A percentile compares a stretch with the other conserved stretches of the same genome.
phyloP scores from a whole-genome alignment of 176 grass and related monocot genomes.

The Carex pumila region DNA sequence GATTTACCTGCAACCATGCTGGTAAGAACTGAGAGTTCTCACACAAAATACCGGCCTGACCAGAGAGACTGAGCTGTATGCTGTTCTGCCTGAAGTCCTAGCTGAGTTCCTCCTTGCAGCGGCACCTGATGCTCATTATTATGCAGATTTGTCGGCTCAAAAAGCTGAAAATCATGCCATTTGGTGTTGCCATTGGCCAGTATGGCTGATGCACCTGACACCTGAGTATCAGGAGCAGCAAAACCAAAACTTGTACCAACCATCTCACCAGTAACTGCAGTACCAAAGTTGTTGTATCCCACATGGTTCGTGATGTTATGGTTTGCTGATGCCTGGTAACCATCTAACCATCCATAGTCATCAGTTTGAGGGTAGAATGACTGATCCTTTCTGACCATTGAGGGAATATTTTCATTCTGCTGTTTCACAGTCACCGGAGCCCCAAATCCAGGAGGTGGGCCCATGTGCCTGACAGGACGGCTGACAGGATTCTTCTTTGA shows the following conservation, averaged over 20 bases:
- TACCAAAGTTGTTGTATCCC: constrained; percentile 23
- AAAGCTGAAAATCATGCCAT: constrained; percentile 87
- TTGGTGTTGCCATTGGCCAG: constrained; percentile 28
- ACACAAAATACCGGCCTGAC: constrained; percentile 68
- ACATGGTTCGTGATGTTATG: constrained; percentile 12
- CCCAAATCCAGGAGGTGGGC: constrained; percentile 56
- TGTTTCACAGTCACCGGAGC: constrained; percentile 27
- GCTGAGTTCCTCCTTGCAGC: constrained; percentile 36
- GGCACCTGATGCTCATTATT: constrained; percentile 38
- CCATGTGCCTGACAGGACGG: constrained; percentile 55
- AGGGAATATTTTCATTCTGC: constrained; percentile 42
- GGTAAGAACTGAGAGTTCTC: constrained; percentile 36
- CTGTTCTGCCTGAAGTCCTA: constrained; percentile 42
- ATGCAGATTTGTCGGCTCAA: constrained; percentile 49
- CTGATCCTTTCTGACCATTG: constrained; percentile 18
- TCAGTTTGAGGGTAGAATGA: constrained; percentile 34
- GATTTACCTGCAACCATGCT: constrained; percentile 51
- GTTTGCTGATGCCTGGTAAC: constrained; percentile 32
- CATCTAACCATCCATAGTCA: constrained; percentile 72
- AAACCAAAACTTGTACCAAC: constrained; percentile 36
- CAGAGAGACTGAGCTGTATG: constrained; percentile 44
- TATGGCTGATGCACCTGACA: constrained; percentile 24
- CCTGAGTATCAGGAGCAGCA: constrained; percentile 47
- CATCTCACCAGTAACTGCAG: constrained; percentile 28
- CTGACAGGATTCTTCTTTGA: constrained; percentile 73